Base-by-base conservation (phyloP, 108 stramenopile species). In the Skeletonema costatum region DNA sequence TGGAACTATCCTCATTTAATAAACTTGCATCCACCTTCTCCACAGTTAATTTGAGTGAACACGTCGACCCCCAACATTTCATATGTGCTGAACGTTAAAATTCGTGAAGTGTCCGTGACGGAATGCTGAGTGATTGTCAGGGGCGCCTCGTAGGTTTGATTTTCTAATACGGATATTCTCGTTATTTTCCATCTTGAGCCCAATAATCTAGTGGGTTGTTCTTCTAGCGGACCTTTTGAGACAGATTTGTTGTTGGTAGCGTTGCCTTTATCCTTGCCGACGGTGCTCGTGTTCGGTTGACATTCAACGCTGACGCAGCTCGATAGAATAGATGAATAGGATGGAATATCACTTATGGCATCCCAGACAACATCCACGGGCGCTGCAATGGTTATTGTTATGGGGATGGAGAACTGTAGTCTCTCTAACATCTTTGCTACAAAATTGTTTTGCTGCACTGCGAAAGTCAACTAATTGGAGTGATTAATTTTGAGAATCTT, bases 31-130 rank as follows among this genome's bases (percentile, higher is more conserved):
- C 44, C 0, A 5, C 19, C 63, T 19, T 8, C 63, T 64, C 63
- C 32, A 64, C 32, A 17, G 10, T 39, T 5, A 64, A 10, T 21
- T 39, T 64, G 3, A 64, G 35, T 19, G 63, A 64, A 10, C 63
- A 64, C 32, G 63, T 64, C 29, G 63, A 19, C 9, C 63, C 63
- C 63, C 63, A 64, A 64, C 63, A 64, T 38, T 21, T 64, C 41
- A 39, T 39, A 14, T 64, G 63, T 64, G 17, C 41, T 38, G 0
- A 64, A 38, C 14, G 35, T 38, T 35, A 64, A 21, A 39, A 35
- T 16, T 17, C 63, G 63, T 39, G 63, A 17, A 4, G 19, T 17
- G 9, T 35, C 63, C 29, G n/a, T 39, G 19, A 38, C 32, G 6
- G 36, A 25, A 33, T 19, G 19, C 5, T 64, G 63, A 35, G 63